Evolutionary conservation across 371 early-diverging fungal genomes (phyloP), one percentile per base, ranked within the genome.

Genomic region (Mortierella sp.): DNA sequence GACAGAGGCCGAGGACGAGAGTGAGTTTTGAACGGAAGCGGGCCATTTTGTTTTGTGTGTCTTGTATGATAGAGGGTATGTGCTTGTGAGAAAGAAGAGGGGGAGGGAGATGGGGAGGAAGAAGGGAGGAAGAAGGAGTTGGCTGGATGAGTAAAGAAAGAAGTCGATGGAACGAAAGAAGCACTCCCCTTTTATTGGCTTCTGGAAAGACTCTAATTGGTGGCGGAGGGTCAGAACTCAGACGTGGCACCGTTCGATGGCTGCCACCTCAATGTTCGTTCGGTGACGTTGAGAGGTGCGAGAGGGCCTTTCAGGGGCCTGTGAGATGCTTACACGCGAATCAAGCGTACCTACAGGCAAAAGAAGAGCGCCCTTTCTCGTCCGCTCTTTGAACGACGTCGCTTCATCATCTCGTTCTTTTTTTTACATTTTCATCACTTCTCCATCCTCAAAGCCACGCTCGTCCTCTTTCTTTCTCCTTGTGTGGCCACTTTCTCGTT

Each of bases 1-100:
- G 80, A 48, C 86, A 86, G 21, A 86, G 79, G 5, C 86, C 86
- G 64, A 86, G 79, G 61, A 86, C 73, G 44, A 86, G 78, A 10
- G 85, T 55, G 69, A 84, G 81, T 44, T 81, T 84, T 69, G 80
- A 80, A 4, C 72, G 73, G 75, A 84, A 78, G 61, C 76, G 75
- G 46, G 67, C 76, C 85, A 84, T 84, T 31, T 43, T 50, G 73
- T 14, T 51, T 5, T 69, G 8, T 50, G 34, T 40, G 44, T 59
- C 43, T 26, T 10, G 69, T 44, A 31, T 28, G 72, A 10, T 37
- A 54, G 73, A 69, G 54, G 10, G 59, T 9, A 73, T 43, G 73
- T 54, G 40, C 59, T 53, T 11, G 44, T 9, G 16, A 50, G 40
- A 61, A 34, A 8, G 31, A n/a, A 34, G 26, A 48, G 28, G 50